Evolutionary conservation across 129 eudicot genomes (phyloP).

Genomic region (Helianthus tuberosus): DNA sequence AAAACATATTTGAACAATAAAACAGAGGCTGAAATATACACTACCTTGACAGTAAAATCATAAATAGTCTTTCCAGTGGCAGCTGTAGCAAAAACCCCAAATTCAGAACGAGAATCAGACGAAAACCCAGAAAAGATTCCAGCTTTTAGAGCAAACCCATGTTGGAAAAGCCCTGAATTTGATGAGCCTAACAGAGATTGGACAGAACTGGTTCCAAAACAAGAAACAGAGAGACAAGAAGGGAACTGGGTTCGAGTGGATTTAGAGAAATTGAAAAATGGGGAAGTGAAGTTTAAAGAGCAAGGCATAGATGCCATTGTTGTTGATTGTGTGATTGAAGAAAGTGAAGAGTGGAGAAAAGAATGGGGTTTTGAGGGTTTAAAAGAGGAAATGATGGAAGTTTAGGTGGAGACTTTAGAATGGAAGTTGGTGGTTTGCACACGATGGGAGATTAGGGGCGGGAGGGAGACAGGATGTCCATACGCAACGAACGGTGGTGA

Average conservation of each 20-base stretch:
- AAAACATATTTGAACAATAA: neutral
- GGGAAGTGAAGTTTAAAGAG: constrained; percentile 19
- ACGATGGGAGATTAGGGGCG: too few species aligned
- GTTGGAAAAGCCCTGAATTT: constrained; percentile 50
- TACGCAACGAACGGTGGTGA: too few species aligned
- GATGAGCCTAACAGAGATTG: constrained; percentile 44
- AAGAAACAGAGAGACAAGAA: constrained; percentile 24
- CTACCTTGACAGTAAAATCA: constrained; percentile 86
- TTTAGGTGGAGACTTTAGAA: neutral
- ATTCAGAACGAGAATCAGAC: constrained; percentile 36
- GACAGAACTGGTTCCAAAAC: constrained; percentile 4
- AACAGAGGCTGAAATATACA: neutral
- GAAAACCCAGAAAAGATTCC: constrained; percentile 37
- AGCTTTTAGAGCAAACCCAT: constrained; percentile 54
- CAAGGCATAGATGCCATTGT: constrained; percentile 38
- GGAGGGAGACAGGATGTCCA: too few species aligned
- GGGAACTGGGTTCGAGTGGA: constrained; percentile 26
- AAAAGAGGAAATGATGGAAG: neutral
- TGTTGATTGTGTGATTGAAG: constrained; percentile 2
- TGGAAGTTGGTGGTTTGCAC: too few species aligned
- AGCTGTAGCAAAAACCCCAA: constrained; percentile 56
- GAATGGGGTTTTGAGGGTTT: constrained; percentile 2
- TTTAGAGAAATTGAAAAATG: constrained; percentile 24
- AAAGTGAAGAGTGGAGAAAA: neutral
- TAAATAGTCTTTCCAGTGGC: constrained; percentile 73